These are phyloP conservation scores for Chrysoporthe puriensis DNA, from an alignment of 2,329 filamentous ascomycete genomes.

Conservation along the genomic window DNA sequence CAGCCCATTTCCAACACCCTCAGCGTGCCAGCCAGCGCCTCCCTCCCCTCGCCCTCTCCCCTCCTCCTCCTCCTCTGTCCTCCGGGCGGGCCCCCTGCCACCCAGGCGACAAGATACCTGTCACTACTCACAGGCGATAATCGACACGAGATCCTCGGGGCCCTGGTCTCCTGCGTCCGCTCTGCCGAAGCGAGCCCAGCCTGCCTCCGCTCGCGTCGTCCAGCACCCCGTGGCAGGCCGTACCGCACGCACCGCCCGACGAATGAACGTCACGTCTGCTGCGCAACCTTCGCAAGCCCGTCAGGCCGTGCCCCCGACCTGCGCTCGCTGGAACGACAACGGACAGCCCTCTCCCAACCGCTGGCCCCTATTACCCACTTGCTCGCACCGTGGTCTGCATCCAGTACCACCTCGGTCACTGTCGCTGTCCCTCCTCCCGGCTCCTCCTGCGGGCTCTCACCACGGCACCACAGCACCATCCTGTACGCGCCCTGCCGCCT, in stretches of 20 bases:
- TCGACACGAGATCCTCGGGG: neutral
- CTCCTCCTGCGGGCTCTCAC: neutral
- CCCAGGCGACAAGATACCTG: neutral
- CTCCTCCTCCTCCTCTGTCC: no score
- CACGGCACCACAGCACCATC: neutral
- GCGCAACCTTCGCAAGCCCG: neutral
- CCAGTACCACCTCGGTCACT: neutral
- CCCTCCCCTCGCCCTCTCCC: neutral
- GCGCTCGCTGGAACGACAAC: neutral
- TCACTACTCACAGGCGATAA: neutral
- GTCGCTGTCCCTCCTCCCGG: neutral
- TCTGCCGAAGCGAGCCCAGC: neutral
- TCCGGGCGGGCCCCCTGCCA: neutral
- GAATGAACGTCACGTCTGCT: neutral
- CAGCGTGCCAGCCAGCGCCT: conserved; percentile 5
- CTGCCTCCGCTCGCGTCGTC: neutral
- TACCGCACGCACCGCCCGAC: neutral
- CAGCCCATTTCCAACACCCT: conserved; percentile 15
- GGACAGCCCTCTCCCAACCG: neutral
- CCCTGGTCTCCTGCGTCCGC: neutral
- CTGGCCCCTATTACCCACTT: neutral
- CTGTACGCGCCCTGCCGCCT: neutral
- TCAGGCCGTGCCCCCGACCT: neutral
- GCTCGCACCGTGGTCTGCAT: neutral
- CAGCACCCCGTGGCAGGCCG: neutral